Conservation (phyloP, 129 eudicot genomes). For the Pseudognaphalium luteoalbum region DNA sequence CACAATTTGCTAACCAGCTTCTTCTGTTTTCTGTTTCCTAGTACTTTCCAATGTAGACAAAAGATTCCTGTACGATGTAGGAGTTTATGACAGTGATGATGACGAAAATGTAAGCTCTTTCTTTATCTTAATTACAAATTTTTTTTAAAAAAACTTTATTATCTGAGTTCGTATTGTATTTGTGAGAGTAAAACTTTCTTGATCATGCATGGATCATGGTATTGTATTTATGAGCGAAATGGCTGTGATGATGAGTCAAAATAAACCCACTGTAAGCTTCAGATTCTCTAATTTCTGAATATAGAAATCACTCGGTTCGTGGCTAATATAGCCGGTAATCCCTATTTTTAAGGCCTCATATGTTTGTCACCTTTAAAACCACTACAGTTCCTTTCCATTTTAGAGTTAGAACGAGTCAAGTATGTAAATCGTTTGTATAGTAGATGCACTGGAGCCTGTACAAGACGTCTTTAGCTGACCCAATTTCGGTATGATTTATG, state of each 20-base stretch:
- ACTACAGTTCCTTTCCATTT: background rate
- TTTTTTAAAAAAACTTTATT: background rate
- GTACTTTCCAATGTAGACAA: slow-evolving; percentile 82
- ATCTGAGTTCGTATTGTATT: background rate
- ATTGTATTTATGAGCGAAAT: slow-evolving; percentile 79
- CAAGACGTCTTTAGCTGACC: background rate
- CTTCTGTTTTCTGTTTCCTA: slow-evolving; percentile 22
- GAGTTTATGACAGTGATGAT: slow-evolving; percentile 67
- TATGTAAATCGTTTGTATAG: background rate
- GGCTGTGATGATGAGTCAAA: slow-evolving; percentile 76
- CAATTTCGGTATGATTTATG: background rate
- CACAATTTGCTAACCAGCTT: background rate
- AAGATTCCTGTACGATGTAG: slow-evolving; percentile 84
- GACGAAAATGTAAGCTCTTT: slow-evolving; percentile 61
- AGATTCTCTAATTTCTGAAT: background rate
- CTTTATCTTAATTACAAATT: background rate
- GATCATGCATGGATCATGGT: slow-evolving; percentile 17
- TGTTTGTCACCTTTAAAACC: background rate
- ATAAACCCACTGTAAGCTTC: slow-evolving; percentile 57
- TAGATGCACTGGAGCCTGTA: background rate
- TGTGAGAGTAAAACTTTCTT: background rate
- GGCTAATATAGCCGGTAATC: background rate
- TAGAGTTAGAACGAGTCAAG: background rate
- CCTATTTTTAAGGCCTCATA: background rate
- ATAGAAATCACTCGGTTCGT: background rate